Conservation (phyloP, 306 rosid genomes). For the Inga leiocalycina region DNA sequence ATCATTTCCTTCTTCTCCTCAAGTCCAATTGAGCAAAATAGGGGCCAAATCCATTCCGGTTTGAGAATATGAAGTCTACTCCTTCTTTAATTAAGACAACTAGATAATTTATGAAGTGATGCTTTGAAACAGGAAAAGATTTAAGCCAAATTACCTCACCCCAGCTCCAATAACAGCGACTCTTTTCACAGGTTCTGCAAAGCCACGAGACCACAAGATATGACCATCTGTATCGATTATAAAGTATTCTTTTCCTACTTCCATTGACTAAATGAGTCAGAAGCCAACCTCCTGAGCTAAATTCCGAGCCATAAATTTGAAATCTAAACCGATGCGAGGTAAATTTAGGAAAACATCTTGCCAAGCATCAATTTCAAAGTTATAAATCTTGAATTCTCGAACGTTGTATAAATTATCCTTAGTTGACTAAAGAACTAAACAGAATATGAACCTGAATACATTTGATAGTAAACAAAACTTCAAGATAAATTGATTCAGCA, state of each 20-base stretch:
- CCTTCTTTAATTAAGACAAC: neutral
- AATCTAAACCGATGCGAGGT: neutral
- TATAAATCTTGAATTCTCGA: neutral
- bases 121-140: slow-evolving; percentile 13
- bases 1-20: neutral
- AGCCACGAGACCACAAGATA: slow-evolving; percentile 4
- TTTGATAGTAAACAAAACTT: neutral
- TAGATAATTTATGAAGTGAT: neutral
- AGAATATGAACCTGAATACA: slow-evolving; percentile 17
- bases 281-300: neutral
- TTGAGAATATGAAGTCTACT: neutral
- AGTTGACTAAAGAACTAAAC: neutral
- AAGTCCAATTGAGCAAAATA: neutral
- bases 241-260: neutral
- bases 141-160: slow-evolving; percentile 61
- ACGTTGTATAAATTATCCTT: slow-evolving; percentile 20
- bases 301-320: neutral
- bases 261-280: neutral
- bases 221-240: neutral
- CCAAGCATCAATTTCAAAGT: neutral
- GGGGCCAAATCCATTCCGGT: neutral
- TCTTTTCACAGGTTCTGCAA: slow-evolving; percentile 67
- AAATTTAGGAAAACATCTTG: slow-evolving; percentile 9
- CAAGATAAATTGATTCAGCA: neutral
- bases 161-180: slow-evolving; percentile 97